These are phyloP conservation scores for Nigrospora oryzae DNA, from an alignment of 2,329 filamentous ascomycete species.

Conservation along the genomic window DNA sequence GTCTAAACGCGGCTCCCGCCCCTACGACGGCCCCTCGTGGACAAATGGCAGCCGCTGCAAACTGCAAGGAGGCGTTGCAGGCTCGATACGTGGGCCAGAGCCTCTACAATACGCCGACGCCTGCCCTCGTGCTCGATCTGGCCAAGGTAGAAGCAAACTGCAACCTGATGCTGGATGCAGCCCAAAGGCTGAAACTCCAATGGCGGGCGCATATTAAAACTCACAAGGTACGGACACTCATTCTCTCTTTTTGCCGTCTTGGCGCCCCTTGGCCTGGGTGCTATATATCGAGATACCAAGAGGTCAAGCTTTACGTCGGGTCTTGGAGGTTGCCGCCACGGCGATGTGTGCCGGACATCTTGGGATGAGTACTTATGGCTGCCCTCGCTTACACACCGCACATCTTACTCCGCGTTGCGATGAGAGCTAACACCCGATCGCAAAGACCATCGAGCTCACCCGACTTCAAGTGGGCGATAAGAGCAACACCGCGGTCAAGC, in stretches of 20 bases:
- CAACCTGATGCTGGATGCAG: conserved; percentile 59
- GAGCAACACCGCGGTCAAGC: conserved; percentile 37
- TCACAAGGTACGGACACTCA: conserved; percentile 53
- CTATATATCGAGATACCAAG: no score
- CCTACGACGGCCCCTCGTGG: neutral
- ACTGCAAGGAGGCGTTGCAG: conserved; percentile 25
- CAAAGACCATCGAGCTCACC: conserved; percentile 56
- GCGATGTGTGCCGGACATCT: no score
- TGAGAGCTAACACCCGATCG: conserved; percentile 8
- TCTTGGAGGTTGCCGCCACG: no score
- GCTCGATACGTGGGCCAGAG: conserved; percentile 48
- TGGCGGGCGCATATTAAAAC: conserved; percentile 79
- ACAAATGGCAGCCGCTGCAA: neutral
- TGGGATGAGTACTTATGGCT: no score
- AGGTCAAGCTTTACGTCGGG: no score
- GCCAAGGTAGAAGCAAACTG: conserved; percentile 62
- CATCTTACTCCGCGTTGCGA: conserved; percentile 1
- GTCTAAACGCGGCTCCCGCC: neutral
- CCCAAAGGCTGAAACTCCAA: conserved; percentile 46
- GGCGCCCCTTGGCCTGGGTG: no score
- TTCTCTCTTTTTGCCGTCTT: neutral
- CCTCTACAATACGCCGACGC: conserved; percentile 53
- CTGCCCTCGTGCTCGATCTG: conserved; percentile 60
- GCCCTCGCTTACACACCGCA: no score
- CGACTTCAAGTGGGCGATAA: conserved; percentile 59